A percentile compares a stretch with the other conserved stretches of the same genome.
Evolutionary conservation across 2,329 filamentous ascomycete species (phyloP).

Genomic region (Cytospora mali): DNA sequence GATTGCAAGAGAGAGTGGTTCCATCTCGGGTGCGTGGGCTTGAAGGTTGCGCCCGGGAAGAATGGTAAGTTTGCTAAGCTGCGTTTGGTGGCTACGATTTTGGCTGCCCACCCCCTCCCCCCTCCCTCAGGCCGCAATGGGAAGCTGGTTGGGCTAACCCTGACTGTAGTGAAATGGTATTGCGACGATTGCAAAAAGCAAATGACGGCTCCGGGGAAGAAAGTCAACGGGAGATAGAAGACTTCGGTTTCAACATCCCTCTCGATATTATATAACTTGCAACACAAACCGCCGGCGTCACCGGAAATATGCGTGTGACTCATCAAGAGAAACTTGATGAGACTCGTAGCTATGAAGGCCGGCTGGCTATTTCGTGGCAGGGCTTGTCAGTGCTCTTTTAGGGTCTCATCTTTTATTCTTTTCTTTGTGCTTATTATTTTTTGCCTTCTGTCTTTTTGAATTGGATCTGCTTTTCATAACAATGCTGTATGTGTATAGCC

Average conservation of each 20-base stretch:
- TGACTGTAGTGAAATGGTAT: constrained; percentile 73
- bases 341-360: neutral
- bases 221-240: constrained; percentile 49
- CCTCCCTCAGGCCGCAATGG: neutral
- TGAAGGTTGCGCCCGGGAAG: constrained; percentile 76
- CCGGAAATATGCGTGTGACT: neutral
- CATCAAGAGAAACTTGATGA: neutral
- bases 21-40: constrained; percentile 78
- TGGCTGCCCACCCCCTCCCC: constrained; percentile 12
- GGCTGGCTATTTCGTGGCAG: neutral
- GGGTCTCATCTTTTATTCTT: too few species aligned
- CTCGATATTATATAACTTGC: neutral
- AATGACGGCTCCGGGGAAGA: constrained; percentile 59
- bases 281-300: neutral
- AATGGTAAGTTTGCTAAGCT: constrained; percentile 60
- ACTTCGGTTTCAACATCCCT: neutral
- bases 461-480: neutral
- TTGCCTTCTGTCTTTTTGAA: neutral
- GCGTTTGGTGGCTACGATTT: constrained; percentile 34
- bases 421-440: too few species aligned
- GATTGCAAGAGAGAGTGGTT: constrained; percentile 80
- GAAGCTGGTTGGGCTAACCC: constrained; percentile 35
- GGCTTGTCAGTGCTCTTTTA: neutral
- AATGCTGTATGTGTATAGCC: neutral
- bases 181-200: constrained; percentile 77